Evolutionary conservation across 208 protist genomes (phyloP).

Genomic region (Borovskyia barvae): DNA sequence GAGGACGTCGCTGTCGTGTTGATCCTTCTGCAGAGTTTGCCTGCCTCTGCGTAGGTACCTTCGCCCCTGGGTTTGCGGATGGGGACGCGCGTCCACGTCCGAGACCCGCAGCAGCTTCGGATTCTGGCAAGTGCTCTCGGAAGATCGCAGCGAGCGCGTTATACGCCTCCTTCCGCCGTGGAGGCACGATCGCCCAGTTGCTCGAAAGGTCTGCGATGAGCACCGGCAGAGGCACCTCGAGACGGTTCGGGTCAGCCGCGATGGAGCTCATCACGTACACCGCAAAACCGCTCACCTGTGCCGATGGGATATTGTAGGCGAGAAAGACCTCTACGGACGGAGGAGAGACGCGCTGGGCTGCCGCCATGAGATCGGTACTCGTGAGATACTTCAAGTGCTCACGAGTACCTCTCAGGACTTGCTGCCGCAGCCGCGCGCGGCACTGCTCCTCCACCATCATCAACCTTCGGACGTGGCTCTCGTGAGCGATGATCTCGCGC

Average conservation of each 20-base stretch:
- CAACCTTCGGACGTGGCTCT: slow-evolving; percentile 62
- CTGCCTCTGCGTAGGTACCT: too few species aligned
- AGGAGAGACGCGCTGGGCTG: slow-evolving; percentile 31
- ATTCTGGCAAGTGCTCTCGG: slow-evolving; percentile 15
- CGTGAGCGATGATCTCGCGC: slow-evolving; percentile 50
- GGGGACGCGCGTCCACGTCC: too few species aligned
- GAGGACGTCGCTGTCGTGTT: too few species aligned
- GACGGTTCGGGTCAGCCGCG: slow-evolving; percentile 36
- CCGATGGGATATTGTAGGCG: slow-evolving; percentile 42
- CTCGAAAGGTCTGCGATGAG: slow-evolving; percentile 70
- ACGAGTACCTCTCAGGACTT: slow-evolving; percentile 53
- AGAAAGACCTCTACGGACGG: slow-evolving; percentile 39
- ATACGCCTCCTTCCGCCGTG: slow-evolving; percentile 46
- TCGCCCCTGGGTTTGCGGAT: too few species aligned
- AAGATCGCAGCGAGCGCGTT: slow-evolving; percentile 41
- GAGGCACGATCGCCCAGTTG: slow-evolving; percentile 68
- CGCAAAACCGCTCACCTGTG: slow-evolving; percentile 60
- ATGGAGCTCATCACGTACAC: slow-evolving; percentile 73
- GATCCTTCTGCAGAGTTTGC: too few species aligned
- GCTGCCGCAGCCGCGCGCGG: slow-evolving; percentile 47
- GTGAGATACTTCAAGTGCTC: slow-evolving; percentile 53
- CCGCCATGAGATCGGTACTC: slow-evolving; percentile 63
- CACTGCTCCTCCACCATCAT: slow-evolving; percentile 81
- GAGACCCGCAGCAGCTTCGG: too few species aligned
- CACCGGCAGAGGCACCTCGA: slow-evolving; percentile 35